Evolutionary conservation across 2,329 filamentous ascomycete genomes (phyloP), one percentile per base, ranked within the genome.

Genomic region (Pyrenochaeta sp.): DNA sequence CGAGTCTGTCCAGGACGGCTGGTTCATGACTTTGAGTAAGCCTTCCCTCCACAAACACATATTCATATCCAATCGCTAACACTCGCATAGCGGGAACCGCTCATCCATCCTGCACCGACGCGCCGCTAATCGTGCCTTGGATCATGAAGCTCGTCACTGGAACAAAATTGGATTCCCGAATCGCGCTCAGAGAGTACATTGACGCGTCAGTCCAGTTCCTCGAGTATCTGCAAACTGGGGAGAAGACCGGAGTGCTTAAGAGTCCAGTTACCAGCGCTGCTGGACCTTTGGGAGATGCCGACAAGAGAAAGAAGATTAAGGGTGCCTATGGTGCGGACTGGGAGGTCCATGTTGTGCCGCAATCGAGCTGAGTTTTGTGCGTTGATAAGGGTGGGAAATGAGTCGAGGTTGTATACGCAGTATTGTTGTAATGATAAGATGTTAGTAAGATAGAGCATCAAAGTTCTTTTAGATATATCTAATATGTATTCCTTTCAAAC

Each of bases 101-200:
- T 0, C 85, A 88, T 56, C 83, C 85, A 0, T 82, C 79, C 7
- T 81, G 86, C 14, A 87, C 85, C 0, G 85, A 88, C 58, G 85
- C 85, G 11, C 84, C 85, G 0, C 72, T 88, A 3, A 76, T 88
- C 6, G 79, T 86, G 48, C 85, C 85, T 0, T 69, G 79, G 36
- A 69, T 88, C 19, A 73, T 88, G 30, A 77, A 80, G 42, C 80
- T 81, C 72, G 81, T 82, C 0, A 87, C 84, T 0, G 82, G 83
- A 0, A 81, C 84, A 0, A 79, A 74, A 1, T 76, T 86, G n/a
- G 72, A 83, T 40, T 79, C 79, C 1, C 74, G 73, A 29, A 75
- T 82, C 43, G 84, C 81, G 1, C 62, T 87, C 28, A 63, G 72
- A 20, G 78, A 86, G 65, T 87, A 88, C 54, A 82, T 87, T 19